phyloP scores from a whole-genome alignment of 164 flowering plant genomes.

The Buxus sempervirens region DNA sequence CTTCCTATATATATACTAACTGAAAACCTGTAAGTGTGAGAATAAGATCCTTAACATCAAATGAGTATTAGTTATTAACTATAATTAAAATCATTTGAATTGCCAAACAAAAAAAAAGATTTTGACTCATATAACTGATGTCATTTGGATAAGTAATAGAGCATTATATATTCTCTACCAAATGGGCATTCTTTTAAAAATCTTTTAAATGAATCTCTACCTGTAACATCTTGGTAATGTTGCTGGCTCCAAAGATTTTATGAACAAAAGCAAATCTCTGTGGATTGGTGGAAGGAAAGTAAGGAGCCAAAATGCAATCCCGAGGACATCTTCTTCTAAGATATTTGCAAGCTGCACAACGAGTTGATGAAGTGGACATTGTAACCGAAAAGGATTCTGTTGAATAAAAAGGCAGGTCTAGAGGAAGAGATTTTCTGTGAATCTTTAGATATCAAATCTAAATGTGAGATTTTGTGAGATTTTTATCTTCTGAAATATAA shows the following conservation, averaged over 20 bases:
- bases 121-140: too few species aligned
- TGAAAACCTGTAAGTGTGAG: too few species aligned
- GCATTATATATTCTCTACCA: not conserved
- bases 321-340: conserved; percentile 26
- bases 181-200: not conserved
- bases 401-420: too few species aligned
- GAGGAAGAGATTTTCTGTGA: conserved; percentile 8
- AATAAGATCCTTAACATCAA: too few species aligned
- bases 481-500: conserved; percentile 4
- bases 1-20: too few species aligned
- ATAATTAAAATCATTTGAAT: too few species aligned
- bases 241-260: conserved; percentile 35
- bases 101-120: too few species aligned
- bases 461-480: conserved; percentile 1
- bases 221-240: conserved; percentile 25
- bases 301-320: conserved; percentile 31
- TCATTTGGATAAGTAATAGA: too few species aligned
- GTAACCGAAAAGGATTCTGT: conserved; percentile 1
- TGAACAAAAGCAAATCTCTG: conserved; percentile 29
- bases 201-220: conserved; percentile 2
- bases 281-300: conserved; percentile 29
- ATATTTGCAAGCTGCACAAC: conserved; percentile 34
- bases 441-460: conserved; percentile 9
- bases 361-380: conserved; percentile 20
- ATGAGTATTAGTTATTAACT: too few species aligned